These are phyloP conservation scores for Trifolium pratense DNA, from an alignment of 306 rosid species.

Conservation along the genomic window DNA sequence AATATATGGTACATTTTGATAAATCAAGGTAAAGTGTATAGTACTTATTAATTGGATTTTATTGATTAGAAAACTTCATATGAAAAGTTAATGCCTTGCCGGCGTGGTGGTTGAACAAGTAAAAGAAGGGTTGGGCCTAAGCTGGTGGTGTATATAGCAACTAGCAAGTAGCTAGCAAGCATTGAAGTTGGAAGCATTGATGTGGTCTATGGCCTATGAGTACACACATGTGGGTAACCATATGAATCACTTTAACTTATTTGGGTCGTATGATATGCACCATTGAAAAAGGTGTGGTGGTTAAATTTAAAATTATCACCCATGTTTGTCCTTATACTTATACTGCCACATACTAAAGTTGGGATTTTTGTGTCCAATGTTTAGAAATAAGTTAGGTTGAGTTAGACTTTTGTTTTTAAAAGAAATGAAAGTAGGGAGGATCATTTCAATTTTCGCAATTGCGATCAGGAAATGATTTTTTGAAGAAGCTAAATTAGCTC, in stretches of 20 bases:
- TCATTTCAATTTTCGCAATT: too few species aligned
- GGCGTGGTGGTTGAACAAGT: slow-evolving; percentile 2
- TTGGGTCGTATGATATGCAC: background rate
- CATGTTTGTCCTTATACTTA: background rate
- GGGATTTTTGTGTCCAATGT: too few species aligned
- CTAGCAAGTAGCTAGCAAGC: background rate
- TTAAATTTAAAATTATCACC: too few species aligned
- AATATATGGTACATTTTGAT: too few species aligned
- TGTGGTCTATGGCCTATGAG: too few species aligned
- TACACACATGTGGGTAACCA: slow-evolving; percentile 2
- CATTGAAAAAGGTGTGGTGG: background rate
- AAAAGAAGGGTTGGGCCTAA: background rate
- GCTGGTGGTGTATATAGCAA: background rate
- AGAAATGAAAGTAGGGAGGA: too few species aligned
- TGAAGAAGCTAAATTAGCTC: too few species aligned
- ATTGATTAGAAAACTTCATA: background rate
- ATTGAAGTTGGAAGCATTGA: background rate
- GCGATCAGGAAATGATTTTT: too few species aligned
- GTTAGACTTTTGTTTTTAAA: too few species aligned
- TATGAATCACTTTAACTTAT: background rate
- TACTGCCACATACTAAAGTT: too few species aligned
- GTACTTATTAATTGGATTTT: background rate
- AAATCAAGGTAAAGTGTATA: background rate
- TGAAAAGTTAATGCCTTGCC: background rate
- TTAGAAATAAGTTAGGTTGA: too few species aligned